Evolutionary conservation across 2,329 filamentous ascomycete genomes (phyloP), one percentile per base, ranked within the genome.

Genomic region (Sporothrix schenckii): DNA sequence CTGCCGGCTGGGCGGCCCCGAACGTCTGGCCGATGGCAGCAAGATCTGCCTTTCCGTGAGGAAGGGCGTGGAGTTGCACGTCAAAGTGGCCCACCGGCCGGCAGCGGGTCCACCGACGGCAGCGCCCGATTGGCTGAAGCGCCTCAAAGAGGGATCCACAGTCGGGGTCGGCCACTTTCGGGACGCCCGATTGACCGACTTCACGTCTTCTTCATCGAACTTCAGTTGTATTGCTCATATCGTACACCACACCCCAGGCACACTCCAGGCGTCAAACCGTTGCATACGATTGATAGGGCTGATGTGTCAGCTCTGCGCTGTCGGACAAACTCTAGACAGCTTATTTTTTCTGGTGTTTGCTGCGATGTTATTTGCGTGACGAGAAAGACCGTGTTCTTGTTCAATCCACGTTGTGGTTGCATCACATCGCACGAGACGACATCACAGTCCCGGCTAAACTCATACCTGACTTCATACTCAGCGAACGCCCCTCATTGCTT

Each of bases 131-230:
- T 61, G 56, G 56, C n/a, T 61, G 34, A 1, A 2, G 4, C 30
- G 16, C 4, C 16, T n/a, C 1, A 10, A 24, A 16, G 19, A 49
- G 11, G 56, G 34, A 44, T 10, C 34, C 34, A 61, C 34, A 44
- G 16, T 61, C 56, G 56, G 56, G 56, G 34, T 61, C 56, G 56
- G 56, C 34, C 39, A 16, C 56, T 21, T 19, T 61, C 56, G 56
- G 56, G 14, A 61, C 56, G 6, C n/a, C 56, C 56, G 56, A 61
- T 61, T 44, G 56, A 11, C 56, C 56, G 56, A 61, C 56, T 14
- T 61, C 56, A 41, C 3, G 14, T 13, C 30, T 6, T 34, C 21
- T 21, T 41, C 34, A 13, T 11, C 56, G 21, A 39, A 58, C 27
- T 30, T 30, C 4, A 30, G 27, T 30, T 30, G 27, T 30, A 30